A percentile compares a stretch with the other conserved stretches of the same genome.
These are phyloP conservation scores for Nothomitra cinnamomea DNA, from an alignment of 2,329 filamentous ascomycete species.

Conservation along the genomic window DNA sequence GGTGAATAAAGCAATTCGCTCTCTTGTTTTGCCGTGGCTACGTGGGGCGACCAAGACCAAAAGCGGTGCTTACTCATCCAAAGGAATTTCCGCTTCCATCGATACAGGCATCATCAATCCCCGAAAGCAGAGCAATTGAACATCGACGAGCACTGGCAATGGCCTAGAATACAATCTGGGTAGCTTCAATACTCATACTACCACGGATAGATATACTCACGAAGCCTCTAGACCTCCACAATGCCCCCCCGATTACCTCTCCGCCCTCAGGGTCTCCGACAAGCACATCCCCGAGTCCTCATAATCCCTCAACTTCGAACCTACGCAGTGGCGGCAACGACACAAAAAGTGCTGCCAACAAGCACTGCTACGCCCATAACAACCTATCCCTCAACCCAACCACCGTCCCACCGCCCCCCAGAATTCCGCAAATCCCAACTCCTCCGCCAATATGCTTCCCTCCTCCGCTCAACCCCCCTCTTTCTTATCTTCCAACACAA, in stretches of 20 bases:
- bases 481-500: constrained; percentile 77
- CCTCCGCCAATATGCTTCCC: constrained; percentile 68
- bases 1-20: too few relatives aligned
- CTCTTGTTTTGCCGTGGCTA: too few relatives aligned
- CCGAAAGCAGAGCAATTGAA: too few relatives aligned
- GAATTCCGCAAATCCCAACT: constrained; percentile 85
- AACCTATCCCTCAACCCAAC: constrained; percentile 49
- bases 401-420: constrained; percentile 70
- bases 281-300: constrained; percentile 10
- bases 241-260: constrained; percentile 38
- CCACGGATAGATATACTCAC: background rate
- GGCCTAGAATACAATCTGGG: too few relatives aligned
- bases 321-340: constrained; percentile 14
- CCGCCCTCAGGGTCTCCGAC: constrained; percentile 18
- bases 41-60: too few relatives aligned
- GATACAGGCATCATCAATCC: constrained; percentile 4
- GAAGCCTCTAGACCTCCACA: constrained; percentile 6
- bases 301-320: constrained; percentile 16
- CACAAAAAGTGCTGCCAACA: constrained; percentile 22
- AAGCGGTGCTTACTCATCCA: too few relatives aligned
- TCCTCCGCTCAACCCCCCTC: constrained; percentile 70
- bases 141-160: too few relatives aligned
- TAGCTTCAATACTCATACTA: too few relatives aligned
- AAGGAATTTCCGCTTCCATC: too few relatives aligned
- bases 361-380: constrained; percentile 24